Base-by-base conservation (phyloP, 2,329 filamentous ascomycete genomes). In the Aspergillus transmontanensis region DNA sequence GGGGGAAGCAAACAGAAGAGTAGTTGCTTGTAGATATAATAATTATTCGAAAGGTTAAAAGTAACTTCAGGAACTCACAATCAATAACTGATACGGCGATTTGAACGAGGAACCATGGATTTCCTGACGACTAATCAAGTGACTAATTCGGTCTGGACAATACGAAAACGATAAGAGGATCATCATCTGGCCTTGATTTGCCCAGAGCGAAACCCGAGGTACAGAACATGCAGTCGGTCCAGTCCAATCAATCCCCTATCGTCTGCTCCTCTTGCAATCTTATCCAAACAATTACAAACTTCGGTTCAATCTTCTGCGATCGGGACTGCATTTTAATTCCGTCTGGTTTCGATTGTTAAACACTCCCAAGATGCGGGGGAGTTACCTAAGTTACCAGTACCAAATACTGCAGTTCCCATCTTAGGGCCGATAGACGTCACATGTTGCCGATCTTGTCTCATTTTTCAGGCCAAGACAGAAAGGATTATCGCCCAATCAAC, bases 391-490 rank as follows among this genome's bases (percentile, higher is more conserved):
- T 28, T 28, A 28, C 26, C 26, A 28, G 26, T 28, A 28, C 26
- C 26, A 28, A 28, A 28, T 28, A 28, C 26, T 28, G 26, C 26
- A 6, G 50, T 32, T 32, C 4, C 19, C 50, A 21, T 53, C 48
- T 55, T 55, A 55, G 51, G 51, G 51, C 23, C 51, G 10, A 30
- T 55, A 1, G 21, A 32, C 51, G 51, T 55, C 51, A 55, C 51
- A 55, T 55, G 51, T 39, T 36, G 51, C 51, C 51, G 51, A 55
- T 39, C 51, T 39, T 23, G 51, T 39, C 51, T 55, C 51, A 55
- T 23, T 39, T 55, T 55, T 39, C 19, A 21, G 51, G 51, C 51
- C 32, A 55, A 55, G 30, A 41, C 39, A 39, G 48, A 39, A 39
- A 39, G 51, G 51, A 36, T 54, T 54, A 11, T 36, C 50, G 50